Evolutionary conservation across 2,329 filamentous ascomycete genomes (phyloP), one percentile per base, ranked within the genome.

Genomic region (Microascus cirrosus): DNA sequence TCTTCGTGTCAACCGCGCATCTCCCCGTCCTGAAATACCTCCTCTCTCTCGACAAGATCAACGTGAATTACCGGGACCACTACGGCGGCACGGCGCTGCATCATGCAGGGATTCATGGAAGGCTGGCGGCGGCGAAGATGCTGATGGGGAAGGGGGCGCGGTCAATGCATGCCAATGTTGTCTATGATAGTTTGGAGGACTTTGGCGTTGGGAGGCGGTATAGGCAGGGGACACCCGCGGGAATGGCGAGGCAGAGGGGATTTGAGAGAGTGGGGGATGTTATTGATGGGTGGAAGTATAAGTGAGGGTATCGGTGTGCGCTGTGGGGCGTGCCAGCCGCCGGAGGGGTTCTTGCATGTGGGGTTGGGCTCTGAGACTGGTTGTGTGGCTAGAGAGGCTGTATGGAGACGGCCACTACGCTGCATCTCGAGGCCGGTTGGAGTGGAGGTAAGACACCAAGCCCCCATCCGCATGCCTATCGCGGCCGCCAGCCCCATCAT

Each of bases 1-100:
- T 66, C 22, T 63, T 61, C 57, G 60, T 60, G 18, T 60, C 61
- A n/a, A 62, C 62, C 1, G 58, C 59, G 2, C 52, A 61, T 24
- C 56, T 58, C 12, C 58, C 60, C 8, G 56, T 64, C 53, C 59
- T 65, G 35, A 63, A 63, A 35, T 61, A 61, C 42, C 59, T 66
- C 24, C 62, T 66, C 11, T 56, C 60, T 7, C 55, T 57, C 20
- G 59, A 59, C 7, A 28, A 22, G 24, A 51, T 65, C 20, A 60
- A 62, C 35, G 60, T 63, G n/a, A 65, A 65, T 35, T 61, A 63
- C 58, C 60, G 61, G 22, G 63, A 65, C 57, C 54, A 62, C 11
- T 54, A 61, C 54, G 65, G 63, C 32, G 65, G 63, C 20, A 66
- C 65, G 53, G 60, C 63, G 11, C 61, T 66, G n/a, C 66, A 68